phyloP scores from a whole-genome alignment of 345 rosid species.

The Eutrema japonicum region DNA sequence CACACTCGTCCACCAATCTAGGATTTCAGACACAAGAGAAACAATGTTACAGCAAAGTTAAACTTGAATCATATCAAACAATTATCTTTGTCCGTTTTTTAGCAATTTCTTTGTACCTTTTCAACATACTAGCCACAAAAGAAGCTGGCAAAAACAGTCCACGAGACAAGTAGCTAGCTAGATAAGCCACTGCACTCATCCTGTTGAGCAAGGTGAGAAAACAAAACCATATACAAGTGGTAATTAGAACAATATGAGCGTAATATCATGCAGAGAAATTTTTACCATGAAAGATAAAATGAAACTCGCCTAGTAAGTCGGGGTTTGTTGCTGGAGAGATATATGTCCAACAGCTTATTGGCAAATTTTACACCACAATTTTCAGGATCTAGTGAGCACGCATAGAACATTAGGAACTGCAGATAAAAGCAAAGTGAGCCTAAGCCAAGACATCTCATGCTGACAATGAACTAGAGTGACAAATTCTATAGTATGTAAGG shows the following conservation, averaged over 20 bases:
- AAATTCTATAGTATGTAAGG: not conserved
- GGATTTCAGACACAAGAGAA: conserved; percentile 1
- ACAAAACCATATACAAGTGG: conserved; percentile 13
- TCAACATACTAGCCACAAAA: conserved; percentile 52
- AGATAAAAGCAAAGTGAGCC: conserved; percentile 26
- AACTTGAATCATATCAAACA: conserved; percentile 18
- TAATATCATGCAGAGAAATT: not conserved
- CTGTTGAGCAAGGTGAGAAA: conserved; percentile 40
- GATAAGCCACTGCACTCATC: conserved; percentile 87
- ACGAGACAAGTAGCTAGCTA: conserved; percentile 81
- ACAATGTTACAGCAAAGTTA: conserved; percentile 3
- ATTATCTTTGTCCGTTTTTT: not conserved
- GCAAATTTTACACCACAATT: conserved; percentile 71
- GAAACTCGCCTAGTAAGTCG: conserved; percentile 53
- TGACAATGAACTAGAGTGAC: not conserved
- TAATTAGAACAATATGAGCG: conserved; percentile 1
- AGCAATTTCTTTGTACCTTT: conserved; percentile 49
- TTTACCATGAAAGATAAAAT: not conserved
- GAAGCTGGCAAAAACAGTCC: conserved; percentile 66
- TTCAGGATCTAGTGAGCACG: conserved; percentile 77
- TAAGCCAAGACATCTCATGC: not conserved
- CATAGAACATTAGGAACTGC: conserved; percentile 87
- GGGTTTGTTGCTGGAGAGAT: conserved; percentile 48
- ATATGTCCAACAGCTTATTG: conserved; percentile 52
- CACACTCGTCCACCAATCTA: conserved; percentile 82